Evolutionary conservation across 768 basidiomycete genomes (phyloP), one percentile per base, ranked within the genome.

Genomic region (Leccinum sublutescens): DNA sequence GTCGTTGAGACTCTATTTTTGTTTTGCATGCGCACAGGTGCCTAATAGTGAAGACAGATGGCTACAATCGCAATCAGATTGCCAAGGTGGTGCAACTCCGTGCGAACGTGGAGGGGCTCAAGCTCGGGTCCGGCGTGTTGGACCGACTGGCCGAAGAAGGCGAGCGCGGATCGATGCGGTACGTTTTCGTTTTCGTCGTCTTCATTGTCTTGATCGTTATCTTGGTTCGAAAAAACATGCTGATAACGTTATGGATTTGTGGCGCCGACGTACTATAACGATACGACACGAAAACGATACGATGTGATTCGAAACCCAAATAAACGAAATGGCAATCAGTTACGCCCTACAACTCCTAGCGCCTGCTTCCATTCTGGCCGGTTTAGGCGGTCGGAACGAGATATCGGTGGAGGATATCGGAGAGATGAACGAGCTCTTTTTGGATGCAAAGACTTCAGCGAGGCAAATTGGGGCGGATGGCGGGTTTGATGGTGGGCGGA

Each of bases 351-450:
- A 98, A 71, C 79, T 98, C 15, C 80, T 98, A 57, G 89, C 91
- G 0, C 96, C 96, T 0, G 93, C 93, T 1, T 89, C 90, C 21
- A 95, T 98, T 68, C 81, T 98, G 4, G 88, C 95, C 2, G 77
- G 79, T 36, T 74, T 95, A 31, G 83, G 81, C 0, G 95, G 95
- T 2, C 86, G 93, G 59, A 80, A 75, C 34, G 88, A 94, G 67
- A 93, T 98, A 57, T 84, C 86, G 61, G 75, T 87, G 3, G 94
- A 98, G 63, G 97, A 99, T 72, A 86, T 98, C 52, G 81, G 82
- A 34, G 95, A 98, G 80, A 94, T 97, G 88, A 88, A 88, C 63
- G 92, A 93, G 69, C 78, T 99, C 33, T 99, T 99, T 80, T 79
- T 98, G 66, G 95, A 98, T 72, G 94, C 96, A 19, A 96, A 95